Base-by-base conservation (phyloP, 441 rosid genomes). In the Adansonia gregorii region DNA sequence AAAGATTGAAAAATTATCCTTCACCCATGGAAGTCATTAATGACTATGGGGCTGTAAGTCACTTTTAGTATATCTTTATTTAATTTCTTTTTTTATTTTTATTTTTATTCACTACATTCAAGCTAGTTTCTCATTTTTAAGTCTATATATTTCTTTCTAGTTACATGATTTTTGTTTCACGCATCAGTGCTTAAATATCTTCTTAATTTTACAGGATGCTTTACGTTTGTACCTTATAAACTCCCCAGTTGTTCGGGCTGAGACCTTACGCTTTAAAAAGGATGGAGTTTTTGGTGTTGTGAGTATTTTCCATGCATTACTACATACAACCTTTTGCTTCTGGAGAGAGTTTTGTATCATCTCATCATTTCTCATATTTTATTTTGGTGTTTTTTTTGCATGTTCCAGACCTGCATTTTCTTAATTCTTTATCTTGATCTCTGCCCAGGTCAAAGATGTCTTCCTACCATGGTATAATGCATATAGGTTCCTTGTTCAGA, bases 401-500 rank as follows among this genome's bases (percentile, higher is more conserved):
- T 74, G 48, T 0, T 24, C 76, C 65, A 54, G 67, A 19, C 39
- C 17, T 56, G 58, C 46, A 54, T 73, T 39, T 31, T 74, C 67
- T 61, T 74, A 59, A 55, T 74, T 20, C 71, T 24, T 72, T 54
- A 17, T 72, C 77, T 74, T 31, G 69, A 17, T 69, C 75, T 73
- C 59, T 73, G 27, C 82, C 77, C 86, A 97, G 98, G 99, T 97
- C 80, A 97, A 93, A 86, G 99, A 95, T 85, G 99, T 97, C 55
- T 97, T 97, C 86, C 99, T 97, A 81, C 99, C 99, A 20, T 97
- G 99, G 99, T 97, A 95, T 84, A 97, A 97, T 89, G 99, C 99
- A 39, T 95, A 97, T 84, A 87, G 99, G 84, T 97, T 95, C 80
- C 93, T 97, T 78, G 98, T 97, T 77, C 99, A 97, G 88, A 97